Evolutionary conservation across 352 stramenopile species (phyloP).

Genomic region (Phytophthora constricta): DNA sequence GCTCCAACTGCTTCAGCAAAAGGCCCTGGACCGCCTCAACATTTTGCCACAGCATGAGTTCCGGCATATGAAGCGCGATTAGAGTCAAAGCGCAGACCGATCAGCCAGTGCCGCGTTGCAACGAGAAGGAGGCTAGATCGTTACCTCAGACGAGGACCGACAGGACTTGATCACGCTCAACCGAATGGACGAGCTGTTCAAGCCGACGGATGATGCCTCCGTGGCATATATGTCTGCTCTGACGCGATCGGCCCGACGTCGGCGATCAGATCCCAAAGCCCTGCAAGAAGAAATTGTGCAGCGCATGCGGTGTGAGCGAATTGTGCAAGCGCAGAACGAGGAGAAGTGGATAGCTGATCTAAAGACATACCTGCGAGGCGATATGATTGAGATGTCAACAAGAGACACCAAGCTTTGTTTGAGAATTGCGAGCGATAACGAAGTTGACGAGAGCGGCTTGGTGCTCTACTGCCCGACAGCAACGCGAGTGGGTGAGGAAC

Average conservation of each 20-base stretch:
- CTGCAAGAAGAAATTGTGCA: not conserved
- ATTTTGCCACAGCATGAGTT: not conserved
- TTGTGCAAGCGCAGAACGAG: not conserved
- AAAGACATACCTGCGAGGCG: not conserved
- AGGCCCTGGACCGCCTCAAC: not conserved
- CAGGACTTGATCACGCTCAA: conserved; percentile 9
- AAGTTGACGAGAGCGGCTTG: not conserved
- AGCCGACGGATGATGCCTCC: not conserved
- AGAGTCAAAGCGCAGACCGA: conserved; percentile 1
- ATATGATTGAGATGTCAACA: not conserved
- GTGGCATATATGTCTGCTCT: not conserved
- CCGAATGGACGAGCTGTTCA: not conserved
- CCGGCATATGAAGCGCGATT: conserved; percentile 10
- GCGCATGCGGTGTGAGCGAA: not conserved
- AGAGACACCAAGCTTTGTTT: not conserved
- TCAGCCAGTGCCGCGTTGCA: not conserved
- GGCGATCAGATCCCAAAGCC: not conserved
- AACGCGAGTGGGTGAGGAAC: not conserved
- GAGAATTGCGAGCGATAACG: not conserved
- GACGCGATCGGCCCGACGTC: not conserved
- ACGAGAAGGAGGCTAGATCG: not conserved
- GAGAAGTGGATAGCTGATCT: not conserved
- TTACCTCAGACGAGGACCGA: not conserved
- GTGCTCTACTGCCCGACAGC: not conserved
- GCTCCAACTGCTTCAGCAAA: not conserved